These are phyloP conservation scores for Malassezia equina DNA, from an alignment of 1,284 basidiomycete species.

Conservation along the genomic window DNA sequence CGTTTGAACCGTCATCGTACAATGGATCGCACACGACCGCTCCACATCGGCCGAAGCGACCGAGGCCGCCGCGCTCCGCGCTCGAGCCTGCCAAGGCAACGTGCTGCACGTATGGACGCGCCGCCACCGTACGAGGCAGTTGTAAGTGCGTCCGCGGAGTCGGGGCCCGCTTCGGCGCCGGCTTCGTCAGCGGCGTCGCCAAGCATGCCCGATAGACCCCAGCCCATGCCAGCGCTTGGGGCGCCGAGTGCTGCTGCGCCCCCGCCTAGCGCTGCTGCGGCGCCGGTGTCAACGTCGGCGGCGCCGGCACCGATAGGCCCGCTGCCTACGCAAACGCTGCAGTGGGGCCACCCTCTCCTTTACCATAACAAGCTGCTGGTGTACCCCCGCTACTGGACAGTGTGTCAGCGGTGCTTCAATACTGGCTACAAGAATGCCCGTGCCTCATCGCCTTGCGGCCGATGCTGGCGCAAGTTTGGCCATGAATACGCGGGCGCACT, in stretches of 20 bases:
- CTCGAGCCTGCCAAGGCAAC: not conserved
- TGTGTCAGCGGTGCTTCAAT: conserved; percentile 14
- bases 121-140: conserved; percentile 13
- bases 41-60: conserved; percentile 3
- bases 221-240: too few species aligned
- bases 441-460: conserved; percentile 4
- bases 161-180: not conserved
- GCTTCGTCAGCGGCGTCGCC: not conserved
- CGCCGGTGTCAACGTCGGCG: not conserved
- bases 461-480: conserved; percentile 18
- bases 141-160: not conserved
- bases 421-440: conserved; percentile 15
- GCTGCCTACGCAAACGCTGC: not conserved
- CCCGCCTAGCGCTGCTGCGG: too few species aligned
- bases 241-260: too few species aligned
- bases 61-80: not conserved
- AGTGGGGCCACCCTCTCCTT: conserved; percentile 10
- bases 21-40: not conserved
- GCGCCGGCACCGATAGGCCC: not conserved
- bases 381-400: conserved; percentile 5
- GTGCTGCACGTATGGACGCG: not conserved
- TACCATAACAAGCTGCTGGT: conserved; percentile 13
- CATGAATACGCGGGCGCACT: conserved; percentile 3
- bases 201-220: too few species aligned
- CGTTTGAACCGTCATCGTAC: not conserved